These are phyloP conservation scores for Hysterium pulicare DNA, from an alignment of 2,329 filamentous ascomycete species.

Conservation along the genomic window DNA sequence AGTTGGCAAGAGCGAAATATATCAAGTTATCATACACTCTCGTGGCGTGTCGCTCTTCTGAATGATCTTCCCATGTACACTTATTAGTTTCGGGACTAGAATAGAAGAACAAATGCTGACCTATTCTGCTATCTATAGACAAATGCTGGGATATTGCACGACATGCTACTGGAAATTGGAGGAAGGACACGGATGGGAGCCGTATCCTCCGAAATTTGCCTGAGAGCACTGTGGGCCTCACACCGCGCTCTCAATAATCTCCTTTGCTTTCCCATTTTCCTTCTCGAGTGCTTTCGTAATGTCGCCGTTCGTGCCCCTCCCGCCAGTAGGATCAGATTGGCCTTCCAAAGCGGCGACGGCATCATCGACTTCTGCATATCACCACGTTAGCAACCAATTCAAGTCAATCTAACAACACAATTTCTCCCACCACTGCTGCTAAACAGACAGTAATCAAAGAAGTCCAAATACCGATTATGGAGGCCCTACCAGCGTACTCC, in stretches of 20 bases:
- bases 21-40: too few relatives aligned
- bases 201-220: too few relatives aligned
- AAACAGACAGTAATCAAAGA: slow-evolving; percentile 4
- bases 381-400: neutral
- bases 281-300: slow-evolving; percentile 38
- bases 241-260: slow-evolving; percentile 29
- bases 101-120: too few relatives aligned
- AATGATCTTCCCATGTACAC: too few relatives aligned
- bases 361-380: slow-evolving; percentile 42
- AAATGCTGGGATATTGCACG: too few relatives aligned
- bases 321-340: slow-evolving; percentile 43
- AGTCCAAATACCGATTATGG: slow-evolving; percentile 19
- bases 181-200: too few relatives aligned
- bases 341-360: slow-evolving; percentile 31
- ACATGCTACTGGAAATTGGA: too few relatives aligned
- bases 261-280: slow-evolving; percentile 10
- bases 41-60: too few relatives aligned
- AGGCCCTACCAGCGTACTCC: slow-evolving; percentile 42
- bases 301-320: slow-evolving; percentile 39
- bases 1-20: too few relatives aligned
- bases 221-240: too few relatives aligned
- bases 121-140: too few relatives aligned
- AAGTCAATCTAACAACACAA: neutral
- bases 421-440: slow-evolving; percentile 3
- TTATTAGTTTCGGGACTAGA: too few relatives aligned